These are phyloP conservation scores for Plasmodium fragile DNA, from an alignment of 169 alveolate species.

Conservation along the genomic window DNA sequence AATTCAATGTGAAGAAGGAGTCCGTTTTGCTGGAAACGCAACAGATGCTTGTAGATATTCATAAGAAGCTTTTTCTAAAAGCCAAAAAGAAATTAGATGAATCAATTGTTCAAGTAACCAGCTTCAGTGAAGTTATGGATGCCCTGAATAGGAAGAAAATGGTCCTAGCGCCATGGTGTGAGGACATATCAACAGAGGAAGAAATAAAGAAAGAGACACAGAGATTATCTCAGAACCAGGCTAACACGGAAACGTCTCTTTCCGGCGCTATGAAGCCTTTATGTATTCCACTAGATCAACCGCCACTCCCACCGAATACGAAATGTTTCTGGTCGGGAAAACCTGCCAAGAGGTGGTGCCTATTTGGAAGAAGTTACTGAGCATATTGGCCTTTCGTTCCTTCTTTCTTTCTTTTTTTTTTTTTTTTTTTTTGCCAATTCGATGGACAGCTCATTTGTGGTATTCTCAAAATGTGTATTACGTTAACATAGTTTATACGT, in stretches of 20 bases:
- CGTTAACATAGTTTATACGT: not conserved
- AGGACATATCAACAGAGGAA: constrained; percentile 85
- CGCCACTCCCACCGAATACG: constrained; percentile 91
- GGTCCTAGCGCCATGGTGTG: constrained; percentile 94
- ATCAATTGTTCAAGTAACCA: constrained; percentile 78
- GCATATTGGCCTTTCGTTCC: not conserved
- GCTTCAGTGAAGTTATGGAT: constrained; percentile 88
- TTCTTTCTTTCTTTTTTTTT: not conserved
- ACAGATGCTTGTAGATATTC: constrained; percentile 82
- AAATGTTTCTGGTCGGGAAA: constrained; percentile 97
- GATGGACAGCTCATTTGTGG: not conserved
- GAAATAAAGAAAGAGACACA: constrained; percentile 86
- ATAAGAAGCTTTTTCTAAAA: constrained; percentile 77
- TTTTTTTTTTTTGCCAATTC: not conserved
- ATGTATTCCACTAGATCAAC: constrained; percentile 96
- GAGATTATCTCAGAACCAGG: constrained; percentile 66
- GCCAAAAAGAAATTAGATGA: constrained; percentile 83
- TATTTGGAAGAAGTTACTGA: constrained; percentile 97
- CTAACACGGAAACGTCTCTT: constrained; percentile 78
- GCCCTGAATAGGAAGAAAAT: constrained; percentile 87
- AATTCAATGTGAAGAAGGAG: constrained; percentile 83
- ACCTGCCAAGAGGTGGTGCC: constrained; percentile 93
- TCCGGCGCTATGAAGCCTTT: constrained; percentile 98
- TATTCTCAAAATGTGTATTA: not conserved
- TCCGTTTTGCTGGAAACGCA: constrained; percentile 77